Evolutionary conservation across 495 filamentous ascomycete genomes (phyloP).

Genomic region (Podospora appendiculata): DNA sequence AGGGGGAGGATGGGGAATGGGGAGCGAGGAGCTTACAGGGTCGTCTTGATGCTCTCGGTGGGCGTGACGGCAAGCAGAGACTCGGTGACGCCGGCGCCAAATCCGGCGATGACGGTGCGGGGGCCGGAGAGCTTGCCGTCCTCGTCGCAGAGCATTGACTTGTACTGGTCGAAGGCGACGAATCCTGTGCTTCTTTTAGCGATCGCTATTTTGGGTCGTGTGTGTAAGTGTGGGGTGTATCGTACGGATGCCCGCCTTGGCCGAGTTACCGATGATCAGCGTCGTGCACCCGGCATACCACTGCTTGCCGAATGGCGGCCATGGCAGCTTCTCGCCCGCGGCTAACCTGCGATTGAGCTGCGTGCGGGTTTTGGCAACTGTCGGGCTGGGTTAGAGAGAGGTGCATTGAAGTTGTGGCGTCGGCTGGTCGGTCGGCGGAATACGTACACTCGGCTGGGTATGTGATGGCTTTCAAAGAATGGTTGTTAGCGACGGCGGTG

Average conservation of each 20-base stretch:
- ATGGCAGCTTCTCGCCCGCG: constrained; percentile 80
- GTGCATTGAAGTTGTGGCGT: too few relatives aligned
- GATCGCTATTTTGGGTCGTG: not conserved
- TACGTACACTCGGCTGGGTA: constrained; percentile 90
- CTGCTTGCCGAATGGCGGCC: constrained; percentile 85
- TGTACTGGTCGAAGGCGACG: constrained; percentile 92
- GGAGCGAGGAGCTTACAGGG: constrained; percentile 49
- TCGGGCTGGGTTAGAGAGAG: not conserved
- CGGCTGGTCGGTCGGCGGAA: not conserved
- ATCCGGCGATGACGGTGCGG: constrained; percentile 83
- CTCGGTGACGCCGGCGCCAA: constrained; percentile 91
- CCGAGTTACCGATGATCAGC: constrained; percentile 89
- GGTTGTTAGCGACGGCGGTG: constrained; percentile 8
- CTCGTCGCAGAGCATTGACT: constrained; percentile 70
- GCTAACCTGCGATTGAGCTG: constrained; percentile 85
- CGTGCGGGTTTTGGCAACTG: constrained; percentile 85
- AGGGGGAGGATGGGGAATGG: not conserved
- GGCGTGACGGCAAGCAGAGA: constrained; percentile 90
- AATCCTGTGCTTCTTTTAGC: constrained; percentile 53
- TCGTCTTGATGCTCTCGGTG: constrained; percentile 97
- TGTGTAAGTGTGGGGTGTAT: constrained; percentile 1
- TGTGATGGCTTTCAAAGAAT: constrained; percentile 63
- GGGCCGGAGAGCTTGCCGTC: constrained; percentile 87
- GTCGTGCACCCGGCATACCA: constrained; percentile 99
- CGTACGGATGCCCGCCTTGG: constrained; percentile 91